Conservation (phyloP, 371 early-diverging fungal species). For the Apophysomyces variabilis region DNA sequence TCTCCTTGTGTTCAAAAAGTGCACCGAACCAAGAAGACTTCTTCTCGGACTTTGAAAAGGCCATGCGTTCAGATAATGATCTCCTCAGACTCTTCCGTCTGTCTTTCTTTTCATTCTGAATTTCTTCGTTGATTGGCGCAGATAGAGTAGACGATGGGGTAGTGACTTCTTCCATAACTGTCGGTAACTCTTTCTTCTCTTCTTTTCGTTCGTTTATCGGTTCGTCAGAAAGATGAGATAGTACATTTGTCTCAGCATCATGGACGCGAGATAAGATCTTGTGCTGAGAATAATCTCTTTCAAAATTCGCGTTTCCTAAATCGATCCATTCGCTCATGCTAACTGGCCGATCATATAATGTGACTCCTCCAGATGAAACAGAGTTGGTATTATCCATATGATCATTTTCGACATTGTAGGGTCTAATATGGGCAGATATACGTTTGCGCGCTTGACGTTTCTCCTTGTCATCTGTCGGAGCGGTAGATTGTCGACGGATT, state of each 20-base stretch:
- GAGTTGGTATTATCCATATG: neutral
- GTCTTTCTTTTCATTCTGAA: neutral
- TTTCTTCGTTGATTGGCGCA: too few relatives aligned
- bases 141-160: conserved; percentile 4
- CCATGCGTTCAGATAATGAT: conserved; percentile 9
- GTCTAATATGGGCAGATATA: conserved; percentile 5
- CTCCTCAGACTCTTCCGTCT: conserved; percentile 2
- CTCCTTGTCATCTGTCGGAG: conserved; percentile 17
- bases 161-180: neutral
- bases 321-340: conserved; percentile 57
- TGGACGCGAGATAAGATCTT: conserved; percentile 47
- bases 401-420: neutral
- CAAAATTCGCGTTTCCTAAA: conserved; percentile 44
- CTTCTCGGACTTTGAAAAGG: conserved; percentile 19
- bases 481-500: conserved; percentile 7
- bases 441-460: conserved; percentile 1
- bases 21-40: conserved; percentile 34
- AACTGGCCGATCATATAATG: conserved; percentile 48
- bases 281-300: conserved; percentile 39
- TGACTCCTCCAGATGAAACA: conserved; percentile 20
- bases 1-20: conserved; percentile 27
- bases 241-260: conserved; percentile 39
- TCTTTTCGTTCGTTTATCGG: conserved; percentile 2
- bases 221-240: conserved; percentile 16
- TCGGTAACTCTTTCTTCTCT: neutral